Base-by-base conservation (phyloP, 345 rosid genomes). In the Pelargonium nanum region DNA sequence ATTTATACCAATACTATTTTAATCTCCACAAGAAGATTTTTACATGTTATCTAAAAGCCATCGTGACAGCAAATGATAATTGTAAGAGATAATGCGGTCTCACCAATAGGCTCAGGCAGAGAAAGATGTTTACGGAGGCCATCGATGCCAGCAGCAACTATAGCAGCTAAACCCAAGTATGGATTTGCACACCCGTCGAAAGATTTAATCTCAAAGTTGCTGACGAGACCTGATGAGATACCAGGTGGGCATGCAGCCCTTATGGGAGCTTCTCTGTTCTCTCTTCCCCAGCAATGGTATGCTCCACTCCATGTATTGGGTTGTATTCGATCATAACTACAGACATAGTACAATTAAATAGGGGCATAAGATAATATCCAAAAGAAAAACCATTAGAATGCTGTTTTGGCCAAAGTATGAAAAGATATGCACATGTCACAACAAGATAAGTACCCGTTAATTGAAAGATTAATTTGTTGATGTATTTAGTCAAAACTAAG, bases 221-320 rank as follows among this genome's bases (percentile, higher is more conserved):
- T 93, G 52, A 87, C 89, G 15, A 82, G 25, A 26, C 93, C 99
- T 65, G 85, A 76, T 6, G 50, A 48, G 55, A 81, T 63, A 52
- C 97, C 99, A 1, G 99, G 99, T 45, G 99, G 99, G 59, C 96
- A 87, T 22, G 99, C 86, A 15, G 94, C 80, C 69, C 96, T 74
- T 75, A 89, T 20, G 0, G 99, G 85, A 19, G 88, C 89, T 70
- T 89, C 99, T 22, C 97, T 81, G 74, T 89, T 93, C 73, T 93
- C 97, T 57, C 81, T 85, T n/a, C 99, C 99, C 99, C 99, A 93
- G 73, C 99, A 87, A n/a, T 79, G 86, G 65, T 80, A 93, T 62
- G 99, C 99, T 65, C 97, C 99, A 59, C 88, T 89, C 96, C 97
- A 93, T 56, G 84, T 85, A 64, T 89, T 83, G 15, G 99, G 99